Evolutionary conservation across 2,329 filamentous ascomycete species (phyloP).

Genomic region (Pseudogymnoascus sp.): DNA sequence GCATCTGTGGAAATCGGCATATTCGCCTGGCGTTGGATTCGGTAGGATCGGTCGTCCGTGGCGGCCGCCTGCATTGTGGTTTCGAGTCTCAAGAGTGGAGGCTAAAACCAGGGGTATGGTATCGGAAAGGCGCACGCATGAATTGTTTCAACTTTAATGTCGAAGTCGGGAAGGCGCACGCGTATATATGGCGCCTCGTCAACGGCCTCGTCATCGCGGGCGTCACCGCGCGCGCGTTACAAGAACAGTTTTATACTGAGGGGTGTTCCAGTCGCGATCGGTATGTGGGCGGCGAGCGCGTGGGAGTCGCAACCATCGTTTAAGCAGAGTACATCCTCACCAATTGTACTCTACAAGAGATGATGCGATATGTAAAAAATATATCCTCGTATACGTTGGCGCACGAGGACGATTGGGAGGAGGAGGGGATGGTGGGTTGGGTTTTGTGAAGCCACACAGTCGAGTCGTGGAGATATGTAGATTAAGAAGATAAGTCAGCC

Average conservation of each 20-base stretch:
- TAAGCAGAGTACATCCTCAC: neutral
- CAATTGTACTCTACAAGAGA: neutral
- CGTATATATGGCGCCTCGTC: slow-evolving; percentile 2
- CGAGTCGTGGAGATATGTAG: neutral
- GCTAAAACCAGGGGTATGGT: slow-evolving; percentile 6
- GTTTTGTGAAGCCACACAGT: neutral
- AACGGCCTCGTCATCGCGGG: neutral
- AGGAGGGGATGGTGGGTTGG: slow-evolving; percentile 3
- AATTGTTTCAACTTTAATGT: slow-evolving; percentile 6
- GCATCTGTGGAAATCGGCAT: slow-evolving; percentile 5
- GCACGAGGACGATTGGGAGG: neutral
- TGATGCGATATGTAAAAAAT: neutral
- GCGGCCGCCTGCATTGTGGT: slow-evolving; percentile 6
- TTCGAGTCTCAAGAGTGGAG: slow-evolving; percentile 3
- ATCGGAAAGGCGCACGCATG: slow-evolving; percentile 5
- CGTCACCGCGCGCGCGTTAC: slow-evolving; percentile 1
- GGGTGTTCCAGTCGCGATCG: slow-evolving; percentile 5
- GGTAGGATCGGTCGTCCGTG: slow-evolving; percentile 9
- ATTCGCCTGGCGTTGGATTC: slow-evolving; percentile 2
- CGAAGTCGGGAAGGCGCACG: neutral
- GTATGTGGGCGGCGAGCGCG: slow-evolving; percentile 1
- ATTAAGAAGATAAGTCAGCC: slow-evolving; percentile 6
- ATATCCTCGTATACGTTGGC: neutral
- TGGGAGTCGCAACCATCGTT: slow-evolving; percentile 6
- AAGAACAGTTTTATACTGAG: slow-evolving; percentile 10